These are phyloP conservation scores for Tagetes erecta DNA, from an alignment of 129 eudicot genomes.

Conservation along the genomic window DNA sequence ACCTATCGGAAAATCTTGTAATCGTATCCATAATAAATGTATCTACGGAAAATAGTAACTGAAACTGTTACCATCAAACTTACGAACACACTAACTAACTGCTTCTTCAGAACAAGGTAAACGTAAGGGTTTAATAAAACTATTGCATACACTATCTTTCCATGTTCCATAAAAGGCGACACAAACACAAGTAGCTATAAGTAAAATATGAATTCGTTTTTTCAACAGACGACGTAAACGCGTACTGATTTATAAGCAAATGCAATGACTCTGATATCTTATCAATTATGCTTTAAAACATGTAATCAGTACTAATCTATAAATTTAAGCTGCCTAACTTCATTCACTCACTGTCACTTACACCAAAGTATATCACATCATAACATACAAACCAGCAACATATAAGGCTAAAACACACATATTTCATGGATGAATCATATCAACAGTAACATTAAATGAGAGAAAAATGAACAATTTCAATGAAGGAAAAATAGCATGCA, in stretches of 20 bases:
- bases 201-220: background rate
- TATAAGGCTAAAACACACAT: background rate
- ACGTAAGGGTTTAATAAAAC: background rate
- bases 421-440: background rate
- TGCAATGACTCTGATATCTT: background rate
- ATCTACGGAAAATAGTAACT: background rate
- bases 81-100: background rate
- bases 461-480: background rate
- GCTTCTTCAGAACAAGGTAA: background rate
- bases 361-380: background rate
- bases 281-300: background rate
- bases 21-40: background rate
- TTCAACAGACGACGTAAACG: background rate
- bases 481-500: constrained; percentile 23
- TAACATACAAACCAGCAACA: background rate
- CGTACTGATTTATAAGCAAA: background rate
- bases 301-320: background rate
- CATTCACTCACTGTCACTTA: background rate
- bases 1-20: background rate
- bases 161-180: constrained; percentile 7
- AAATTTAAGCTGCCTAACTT: constrained; percentile 5
- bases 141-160: background rate
- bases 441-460: background rate
- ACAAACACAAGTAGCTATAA: background rate
- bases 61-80: constrained; percentile 4